Evolutionary conservation across 805 yeast genomes (phyloP), one percentile per base, ranked within the genome.

Genomic region (Metschnikowia noctiluminum): DNA sequence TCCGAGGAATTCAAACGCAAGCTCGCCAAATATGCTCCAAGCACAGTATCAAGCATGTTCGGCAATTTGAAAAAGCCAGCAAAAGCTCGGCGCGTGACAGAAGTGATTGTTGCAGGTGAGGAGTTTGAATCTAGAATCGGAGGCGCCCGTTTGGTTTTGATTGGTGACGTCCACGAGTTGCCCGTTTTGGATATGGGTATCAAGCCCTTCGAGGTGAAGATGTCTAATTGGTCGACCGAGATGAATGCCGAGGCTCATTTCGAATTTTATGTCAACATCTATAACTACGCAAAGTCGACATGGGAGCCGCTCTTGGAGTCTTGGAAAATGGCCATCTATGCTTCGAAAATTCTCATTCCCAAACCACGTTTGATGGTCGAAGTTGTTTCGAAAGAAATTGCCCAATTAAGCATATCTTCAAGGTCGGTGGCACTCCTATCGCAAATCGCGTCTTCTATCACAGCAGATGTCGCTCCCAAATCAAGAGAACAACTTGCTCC

Each of bases 261-360:
- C 34, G 87, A 81, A 51, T 76, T 89, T 0, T 79, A 71, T 51
- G 78, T 87, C 9, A 90, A 89, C 64, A 80, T 89, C 16, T 91
- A 87, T 73, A 90, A 90, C 63, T 91, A 91, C 63, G 80, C 97
- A 0, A 81, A 87, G 52, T 90, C 97, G 3, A 79, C 89, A 0
- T 91, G 99, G 98, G 98, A 94, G 60, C 97, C 99, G 0, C 70
- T 94, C 40, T 64, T 94, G 43, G 99, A 94, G 60, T 85, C 92
- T 0, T 87, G 96, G 87, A 84, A 89, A 7, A 72, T 92, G 43
- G 82, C 89, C 0, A 66, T 88, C 11, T 89, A 87, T 62, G 80
- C 86, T 1, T 73, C 87, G 1, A 79, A 78, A 45, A 67, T 68
- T 0, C 50, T 61, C 0, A 73, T 71, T 12, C 77, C 81, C 0